phyloP scores from a whole-genome alignment of 2,329 filamentous ascomycete genomes.

The Ophiognomonia clavigignenti-juglandacearum region DNA sequence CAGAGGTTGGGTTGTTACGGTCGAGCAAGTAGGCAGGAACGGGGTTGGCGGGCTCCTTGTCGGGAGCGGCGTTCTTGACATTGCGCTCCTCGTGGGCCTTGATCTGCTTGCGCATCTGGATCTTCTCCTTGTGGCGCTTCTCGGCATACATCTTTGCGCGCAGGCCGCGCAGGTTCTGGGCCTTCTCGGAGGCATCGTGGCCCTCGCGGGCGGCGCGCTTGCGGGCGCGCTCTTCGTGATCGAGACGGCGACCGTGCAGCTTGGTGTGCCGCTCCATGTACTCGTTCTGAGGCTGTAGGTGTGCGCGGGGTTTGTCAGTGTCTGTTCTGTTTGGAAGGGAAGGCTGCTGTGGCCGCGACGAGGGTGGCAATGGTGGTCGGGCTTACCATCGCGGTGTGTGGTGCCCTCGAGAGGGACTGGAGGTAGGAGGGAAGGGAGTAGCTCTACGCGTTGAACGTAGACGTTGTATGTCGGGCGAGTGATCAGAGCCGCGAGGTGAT shows the following conservation, averaged over 20 bases:
- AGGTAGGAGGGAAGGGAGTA: no score
- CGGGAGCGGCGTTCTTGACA: conserved; percentile 76
- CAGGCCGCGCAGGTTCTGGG: conserved; percentile 88
- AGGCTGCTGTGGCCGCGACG: conserved; percentile 14
- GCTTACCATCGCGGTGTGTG: conserved; percentile 12
- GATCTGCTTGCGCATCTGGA: conserved; percentile 94
- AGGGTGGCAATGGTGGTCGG: no score
- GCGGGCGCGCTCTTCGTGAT: conserved; percentile 83
- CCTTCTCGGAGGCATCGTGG: conserved; percentile 82
- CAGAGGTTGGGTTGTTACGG: conserved; percentile 47
- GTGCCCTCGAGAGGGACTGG: conserved; percentile 14
- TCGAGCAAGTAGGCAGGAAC: conserved; percentile 93
- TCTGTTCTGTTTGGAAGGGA: conserved; percentile 22
- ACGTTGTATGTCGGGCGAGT: no score
- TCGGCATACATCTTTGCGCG: conserved; percentile 90
- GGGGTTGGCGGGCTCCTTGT: conserved; percentile 74
- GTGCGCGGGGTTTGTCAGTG: conserved; percentile 11
- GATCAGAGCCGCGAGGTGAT: no score
- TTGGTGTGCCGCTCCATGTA: conserved; percentile 78
- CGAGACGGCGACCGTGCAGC: conserved; percentile 42
- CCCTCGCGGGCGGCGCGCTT: conserved; percentile 85
- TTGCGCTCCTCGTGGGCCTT: conserved; percentile 94
- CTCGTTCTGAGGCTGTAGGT: conserved; percentile 71
- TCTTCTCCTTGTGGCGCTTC: conserved; percentile 95
- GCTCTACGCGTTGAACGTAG: no score